Evolutionary conservation across 176 grass and related monocot species (phyloP), one percentile per base, ranked within the genome.

Genomic region (Lolium perenne): DNA sequence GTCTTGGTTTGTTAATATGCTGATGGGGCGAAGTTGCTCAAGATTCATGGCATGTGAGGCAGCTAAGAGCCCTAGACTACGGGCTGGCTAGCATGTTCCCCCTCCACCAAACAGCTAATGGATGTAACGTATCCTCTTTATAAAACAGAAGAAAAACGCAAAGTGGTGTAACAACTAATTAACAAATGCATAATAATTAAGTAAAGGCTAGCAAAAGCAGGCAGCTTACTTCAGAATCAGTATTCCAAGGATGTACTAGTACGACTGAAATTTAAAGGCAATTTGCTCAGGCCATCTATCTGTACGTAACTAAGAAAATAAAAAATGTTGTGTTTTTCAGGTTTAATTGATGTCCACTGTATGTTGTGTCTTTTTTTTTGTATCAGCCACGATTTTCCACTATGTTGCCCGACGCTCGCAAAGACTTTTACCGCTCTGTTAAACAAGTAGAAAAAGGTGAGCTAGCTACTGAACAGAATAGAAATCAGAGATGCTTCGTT

Each of bases 1-100:
- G 64, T 81, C 60, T 22, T 16, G n/a, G 16, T 63, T 82, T 38
- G 38, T 74, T 53, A 48, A 41, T 47, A 40, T 71, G 50, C 49
- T 71, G 46, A 43, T 18, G 3, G 54, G 48, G 54, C 75, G 57
- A 84, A 68, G 89, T 58, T 84, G 69, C 38, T 32, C 25, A 80
- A 80, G 69, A 80, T 84, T 69, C 85, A 76, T 87, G 57, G 41
- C 85, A 91, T 91, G 80, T 83, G 59, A 76, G 76, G 89, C 85
- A 87, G 66, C 74, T 74, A 51, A 69, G 85, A 47, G 35, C 71
- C 68, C 23, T 26, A 35, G 16, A 10, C 48, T 38, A 80, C 47
- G 78, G 84, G 84, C 84, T 80, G 58, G 80, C 83, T 38, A 86
- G 63, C 78, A 75, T 92, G 90, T 92, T 83, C 87, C 87, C 83